Base-by-base conservation (phyloP, 805 yeast genomes). In the Barnettozyma pratensis region DNA sequence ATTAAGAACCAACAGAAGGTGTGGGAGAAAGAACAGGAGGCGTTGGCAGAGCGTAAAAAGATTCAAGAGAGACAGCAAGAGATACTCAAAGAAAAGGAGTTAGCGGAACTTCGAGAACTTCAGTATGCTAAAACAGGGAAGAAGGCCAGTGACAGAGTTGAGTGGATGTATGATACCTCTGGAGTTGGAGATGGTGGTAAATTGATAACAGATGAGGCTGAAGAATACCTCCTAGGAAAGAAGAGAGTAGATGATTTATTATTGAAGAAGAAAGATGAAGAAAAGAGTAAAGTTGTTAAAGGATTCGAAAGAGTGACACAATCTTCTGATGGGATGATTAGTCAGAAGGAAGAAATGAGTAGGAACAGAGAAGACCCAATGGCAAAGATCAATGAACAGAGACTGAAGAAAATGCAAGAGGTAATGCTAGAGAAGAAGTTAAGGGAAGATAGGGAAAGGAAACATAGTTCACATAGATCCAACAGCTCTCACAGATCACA, bases 161-260 rank as follows among this genome's bases (percentile, higher is more conserved):
- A 79, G 40, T 91, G 97, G 97, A 92, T 92, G 96, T 91, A 91
- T 61, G 77, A 83, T 11, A 80, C 74, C 26, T 72, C 80, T 2
- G 60, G 56, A 5, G 60, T 53, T 7, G 59, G 51, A 36, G 51
- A 47, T 35, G 63, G 60, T 34, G 66, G 67, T n/a, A 69, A 50
- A 7, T 14, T 45, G 25, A 27, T 41, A 6, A 40, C 49, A 5
- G 39, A 64, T 30, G 70, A 71, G 1, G 69, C 71, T n/a, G 84
- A 81, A 50, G 82, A 73, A 49, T 70, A 77, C 55, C 60, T 83
- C 10, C 58, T 76, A 37, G 87, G 88, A 1, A 75, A 70, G 59
- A 71, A 72, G 52, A 62, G 76, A 9, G 64, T 79, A 14, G 75
- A 73, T 53, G 65, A 62, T n/a, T 48, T 71, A 39, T 56, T 74